Evolutionary conservation across 2,329 filamentous ascomycete genomes (phyloP), one percentile per base, ranked within the genome.

Genomic region (Cladosporium sp.): DNA sequence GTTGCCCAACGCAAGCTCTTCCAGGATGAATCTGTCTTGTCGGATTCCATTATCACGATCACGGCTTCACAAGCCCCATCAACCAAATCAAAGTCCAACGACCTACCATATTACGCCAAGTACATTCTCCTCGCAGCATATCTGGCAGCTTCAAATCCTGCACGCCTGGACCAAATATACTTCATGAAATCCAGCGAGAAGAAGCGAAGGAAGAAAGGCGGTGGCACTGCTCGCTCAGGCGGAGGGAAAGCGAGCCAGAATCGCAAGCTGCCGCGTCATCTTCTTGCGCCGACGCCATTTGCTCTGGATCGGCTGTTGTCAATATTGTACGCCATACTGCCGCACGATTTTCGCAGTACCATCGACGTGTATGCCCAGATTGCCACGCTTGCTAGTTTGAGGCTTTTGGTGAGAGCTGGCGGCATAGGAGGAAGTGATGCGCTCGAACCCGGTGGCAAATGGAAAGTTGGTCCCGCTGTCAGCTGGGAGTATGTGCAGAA

Each of bases 141-240:
- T 74, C 83, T 94, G 3, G 88, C 90, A 54, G 91, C 88, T 1
- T 90, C 90, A 79, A 94, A 92, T 71, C 84, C 88, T 14, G 76
- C 88, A 1, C 82, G 85, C n/a, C 84, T 89, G 68, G 90, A 94
- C 71, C 76, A 84, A 4, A 80, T 84, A 1, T 84, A 90, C 68
- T 94, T 94, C 77, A 90, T 88, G 65, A 90, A 89, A 12, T 82
- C 84, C 68, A 82, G 86, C 59, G 78, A 80, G 54, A 76, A 76
- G 61, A 75, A 76, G 50, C 75, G 77, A 57, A 72, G 73, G 73
- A 85, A 72, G 78, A 80, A 66, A 72, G 77, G 50, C 75, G 78
- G 62, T 76, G 80, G 54, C 74, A 76, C 74, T 59, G 65, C 67
- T 43, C 62, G 64, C 45, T 65, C 64, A 14, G 63, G 64, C 3